Conservation (phyloP, 2,329 filamentous ascomycete genomes). For the Hymenoscyphus repandus region DNA sequence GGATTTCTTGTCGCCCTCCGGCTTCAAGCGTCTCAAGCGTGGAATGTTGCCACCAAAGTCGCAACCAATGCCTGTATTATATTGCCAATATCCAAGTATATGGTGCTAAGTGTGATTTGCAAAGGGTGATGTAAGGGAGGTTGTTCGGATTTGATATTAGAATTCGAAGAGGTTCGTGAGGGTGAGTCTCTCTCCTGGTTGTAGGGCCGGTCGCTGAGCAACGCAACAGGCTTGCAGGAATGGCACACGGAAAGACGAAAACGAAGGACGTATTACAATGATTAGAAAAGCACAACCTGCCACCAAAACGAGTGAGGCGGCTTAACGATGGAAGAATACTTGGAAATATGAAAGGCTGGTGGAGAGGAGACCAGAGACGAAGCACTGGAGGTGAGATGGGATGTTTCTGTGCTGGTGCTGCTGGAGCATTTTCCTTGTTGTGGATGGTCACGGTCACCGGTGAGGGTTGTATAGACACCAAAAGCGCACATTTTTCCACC, state of each 20-base stretch:
- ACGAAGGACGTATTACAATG: constrained; percentile 13
- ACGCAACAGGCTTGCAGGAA: constrained; percentile 22
- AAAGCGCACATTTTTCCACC: not conserved
- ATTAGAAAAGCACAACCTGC: constrained; percentile 26
- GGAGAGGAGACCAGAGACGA: constrained; percentile 11
- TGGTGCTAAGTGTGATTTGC: not conserved
- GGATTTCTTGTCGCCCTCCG: constrained; percentile 10
- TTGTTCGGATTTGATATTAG: not conserved
- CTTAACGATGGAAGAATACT: constrained; percentile 5
- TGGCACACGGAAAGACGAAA: constrained; percentile 10
- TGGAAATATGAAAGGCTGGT: constrained; percentile 11
- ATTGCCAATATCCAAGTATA: not conserved
- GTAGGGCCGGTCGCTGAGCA: constrained; percentile 21
- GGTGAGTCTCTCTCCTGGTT: not conserved
- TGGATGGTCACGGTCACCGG: not conserved
- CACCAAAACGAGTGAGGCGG: constrained; percentile 58
- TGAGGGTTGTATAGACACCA: not conserved
- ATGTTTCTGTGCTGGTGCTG: not conserved
- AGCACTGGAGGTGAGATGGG: not conserved
- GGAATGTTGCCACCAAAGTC: not conserved
- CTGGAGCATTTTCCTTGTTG: not conserved
- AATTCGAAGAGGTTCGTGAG: not conserved
- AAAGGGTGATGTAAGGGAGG: not conserved
- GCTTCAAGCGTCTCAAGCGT: constrained; percentile 17
- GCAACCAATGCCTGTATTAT: constrained; percentile 5